phyloP scores from a whole-genome alignment of 163 green algal species.

The Prototheca wickerhamii region DNA sequence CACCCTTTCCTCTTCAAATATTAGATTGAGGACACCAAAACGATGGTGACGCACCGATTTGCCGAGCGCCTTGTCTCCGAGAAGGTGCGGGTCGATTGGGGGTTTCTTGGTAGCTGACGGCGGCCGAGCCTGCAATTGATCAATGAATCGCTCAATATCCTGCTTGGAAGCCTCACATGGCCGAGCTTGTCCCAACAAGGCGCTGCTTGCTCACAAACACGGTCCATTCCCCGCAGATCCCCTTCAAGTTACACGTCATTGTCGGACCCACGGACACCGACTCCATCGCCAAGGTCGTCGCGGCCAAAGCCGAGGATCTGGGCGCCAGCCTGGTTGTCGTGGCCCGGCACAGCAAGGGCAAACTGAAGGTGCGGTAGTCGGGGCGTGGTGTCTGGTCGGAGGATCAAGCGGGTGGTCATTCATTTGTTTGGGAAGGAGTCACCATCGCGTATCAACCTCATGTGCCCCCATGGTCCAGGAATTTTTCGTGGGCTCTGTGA shows the following conservation, averaged over 20 bases:
- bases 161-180: no score
- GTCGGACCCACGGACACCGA: constrained; percentile 23
- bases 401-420: not conserved
- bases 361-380: constrained; percentile 2
- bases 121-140: not conserved
- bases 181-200: no score
- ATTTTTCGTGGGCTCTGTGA: constrained; percentile 26
- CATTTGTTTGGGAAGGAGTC: not conserved
- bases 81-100: constrained; percentile 11
- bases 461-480: not conserved
- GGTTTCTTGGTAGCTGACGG: not conserved
- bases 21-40: constrained; percentile 31
- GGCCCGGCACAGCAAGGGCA: constrained; percentile 21
- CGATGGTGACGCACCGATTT: constrained; percentile 29
- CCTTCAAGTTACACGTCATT: constrained; percentile 27
- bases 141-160: no score
- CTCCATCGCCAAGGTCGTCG: constrained; percentile 17
- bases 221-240: constrained; percentile 3
- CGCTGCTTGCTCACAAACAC: no score
- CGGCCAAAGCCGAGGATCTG: constrained; percentile 22
- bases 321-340: constrained; percentile 23
- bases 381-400: not conserved
- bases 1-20: not conserved
- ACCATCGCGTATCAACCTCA: not conserved
- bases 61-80: constrained; percentile 12